Base-by-base conservation (phyloP, 2,329 filamentous ascomycete genomes). In the Botrytis porri region DNA sequence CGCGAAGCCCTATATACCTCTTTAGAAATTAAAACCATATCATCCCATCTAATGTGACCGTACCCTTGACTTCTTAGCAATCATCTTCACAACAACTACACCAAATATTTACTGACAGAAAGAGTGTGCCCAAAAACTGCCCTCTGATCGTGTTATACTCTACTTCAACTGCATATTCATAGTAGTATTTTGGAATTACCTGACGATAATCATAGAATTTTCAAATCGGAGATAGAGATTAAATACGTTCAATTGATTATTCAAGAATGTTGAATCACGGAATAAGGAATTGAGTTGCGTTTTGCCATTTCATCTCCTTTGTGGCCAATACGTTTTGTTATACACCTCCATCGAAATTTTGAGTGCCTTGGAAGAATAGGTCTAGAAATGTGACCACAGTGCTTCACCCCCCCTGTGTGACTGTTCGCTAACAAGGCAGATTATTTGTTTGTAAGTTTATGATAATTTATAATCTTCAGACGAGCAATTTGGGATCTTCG, bases 261-360 rank as follows among this genome's bases (percentile, higher is more conserved):
- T 29, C 6, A 29, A 16, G 25, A 29, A 54, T 7, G n/a, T 8
- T 29, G 5, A 54, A 54, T n/a, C n/a, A 29, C 1, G 6, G 51
- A 54, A 29, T 54, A 2, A 54, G n/a, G n/a, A 29, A 8, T 54
- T 29, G n/a, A 3, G 51, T 1, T 29, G n/a, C 1, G 51, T 1
- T 29, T 29, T 29, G n/a, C 6, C 14, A 8, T 16, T 18, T 18
- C 6, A 54, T 16, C 1, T 54, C n/a, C 6, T 29, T 54, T 29
- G 25, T 29, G 14, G 14, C 3, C n/a, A 18, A 29, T 29, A 16
- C 8, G 12, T 54, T 54, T 18, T 54, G n/a, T 54, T 29, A 29
- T 18, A 18, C 6, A 29, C 2, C n/a, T 7, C 8, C 2, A 6
- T 7, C 25, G 29, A 16, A 3, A 16, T 4, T 16, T 0, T 54